These are phyloP conservation scores for Gaeumannomyces tritici DNA, from an alignment of 2,329 filamentous ascomycete species.

Conservation along the genomic window DNA sequence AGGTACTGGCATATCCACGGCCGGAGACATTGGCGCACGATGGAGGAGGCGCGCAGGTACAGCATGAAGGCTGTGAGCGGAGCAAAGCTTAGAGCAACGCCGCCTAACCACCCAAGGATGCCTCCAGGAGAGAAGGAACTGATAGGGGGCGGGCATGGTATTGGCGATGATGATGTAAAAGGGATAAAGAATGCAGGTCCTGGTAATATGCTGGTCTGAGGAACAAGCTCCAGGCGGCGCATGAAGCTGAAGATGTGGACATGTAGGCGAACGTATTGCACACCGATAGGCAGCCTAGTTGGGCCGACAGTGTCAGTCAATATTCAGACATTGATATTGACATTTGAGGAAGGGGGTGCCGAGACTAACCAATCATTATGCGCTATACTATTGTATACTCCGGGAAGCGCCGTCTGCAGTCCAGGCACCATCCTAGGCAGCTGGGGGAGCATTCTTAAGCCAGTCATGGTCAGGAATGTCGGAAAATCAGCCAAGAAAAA, in stretches of 20 bases:
- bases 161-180: constrained; percentile 40
- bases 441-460: neutral
- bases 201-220: constrained; percentile 32
- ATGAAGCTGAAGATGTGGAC: constrained; percentile 42
- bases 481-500: constrained; percentile 29
- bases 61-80: constrained; percentile 39
- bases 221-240: constrained; percentile 39
- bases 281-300: constrained; percentile 8
- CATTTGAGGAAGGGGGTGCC: too few species aligned
- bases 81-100: constrained; percentile 28
- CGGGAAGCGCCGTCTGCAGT: neutral
- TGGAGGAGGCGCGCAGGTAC: constrained; percentile 26
- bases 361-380: neutral
- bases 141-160: constrained; percentile 33
- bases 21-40: constrained; percentile 26
- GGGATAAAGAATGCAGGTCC: constrained; percentile 41
- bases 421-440: neutral
- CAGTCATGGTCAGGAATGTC: constrained; percentile 18
- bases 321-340: neutral
- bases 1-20: constrained; percentile 26
- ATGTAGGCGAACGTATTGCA: constrained; percentile 33
- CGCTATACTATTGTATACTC: neutral
- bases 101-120: constrained; percentile 32
- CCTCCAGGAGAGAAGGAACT: constrained; percentile 25
- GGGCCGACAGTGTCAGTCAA: neutral